phyloP scores from a whole-genome alignment of 352 stramenopile genomes.

The Pythium periplocum region DNA sequence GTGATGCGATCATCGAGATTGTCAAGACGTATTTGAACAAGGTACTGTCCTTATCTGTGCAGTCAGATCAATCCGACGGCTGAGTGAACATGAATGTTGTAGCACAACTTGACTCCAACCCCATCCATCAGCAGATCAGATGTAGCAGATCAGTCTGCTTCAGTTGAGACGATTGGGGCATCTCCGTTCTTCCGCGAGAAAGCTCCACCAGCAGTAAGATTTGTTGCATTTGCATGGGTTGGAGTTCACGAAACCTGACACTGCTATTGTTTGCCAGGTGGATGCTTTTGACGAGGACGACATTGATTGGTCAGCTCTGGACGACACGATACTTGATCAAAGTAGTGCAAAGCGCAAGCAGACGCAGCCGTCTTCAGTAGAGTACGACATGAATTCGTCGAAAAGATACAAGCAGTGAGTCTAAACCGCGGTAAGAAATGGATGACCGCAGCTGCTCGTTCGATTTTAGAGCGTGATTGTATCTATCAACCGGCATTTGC shows the following conservation, averaged over 20 bases:
- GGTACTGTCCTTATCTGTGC: constrained; percentile 22
- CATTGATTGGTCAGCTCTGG: constrained; percentile 55
- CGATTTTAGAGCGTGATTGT: constrained; percentile 85
- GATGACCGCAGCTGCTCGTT: too few relatives aligned
- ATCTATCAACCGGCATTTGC: constrained; percentile 96
- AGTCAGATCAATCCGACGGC: background rate
- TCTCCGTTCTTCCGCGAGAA: constrained; percentile 54
- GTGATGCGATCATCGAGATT: constrained; percentile 77
- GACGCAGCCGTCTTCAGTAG: too few relatives aligned
- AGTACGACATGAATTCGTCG: too few relatives aligned
- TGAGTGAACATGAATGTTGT: background rate
- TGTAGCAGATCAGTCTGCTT: background rate
- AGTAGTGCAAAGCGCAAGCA: constrained; percentile 6
- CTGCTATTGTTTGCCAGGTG: background rate
- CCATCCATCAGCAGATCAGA: constrained; percentile 7
- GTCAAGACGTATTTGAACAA: constrained; percentile 76
- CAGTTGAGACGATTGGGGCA: background rate
- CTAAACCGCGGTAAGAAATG: too few relatives aligned
- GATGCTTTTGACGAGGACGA: constrained; percentile 36
- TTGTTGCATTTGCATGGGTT: too few relatives aligned
- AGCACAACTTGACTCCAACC: constrained; percentile 64
- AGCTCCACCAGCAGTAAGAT: background rate
- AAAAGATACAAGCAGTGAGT: too few relatives aligned
- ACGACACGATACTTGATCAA: constrained; percentile 24
- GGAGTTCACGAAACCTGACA: too few relatives aligned